Percentiles rank a stretch among this genome's conserved stretches.
phyloP scores from a whole-genome alignment of 192 early-diverging fungal genomes.

The Coemansia sp. region DNA sequence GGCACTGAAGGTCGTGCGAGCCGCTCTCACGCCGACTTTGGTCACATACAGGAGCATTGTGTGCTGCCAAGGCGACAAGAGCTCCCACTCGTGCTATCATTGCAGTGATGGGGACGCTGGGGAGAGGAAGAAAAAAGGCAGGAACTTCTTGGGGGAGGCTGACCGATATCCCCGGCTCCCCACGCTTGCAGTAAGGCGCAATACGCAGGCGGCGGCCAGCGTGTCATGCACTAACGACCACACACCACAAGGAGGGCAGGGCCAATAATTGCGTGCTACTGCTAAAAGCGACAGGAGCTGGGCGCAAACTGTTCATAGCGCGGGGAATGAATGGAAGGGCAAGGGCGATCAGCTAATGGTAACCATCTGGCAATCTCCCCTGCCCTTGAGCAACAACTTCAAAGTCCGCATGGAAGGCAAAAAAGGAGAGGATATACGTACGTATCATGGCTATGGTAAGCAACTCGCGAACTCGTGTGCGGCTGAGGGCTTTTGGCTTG shows the following conservation, averaged over 20 bases:
- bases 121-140: not conserved
- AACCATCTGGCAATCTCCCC: conserved; percentile 3
- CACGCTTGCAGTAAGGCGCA: conserved; percentile 20
- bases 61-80: not conserved
- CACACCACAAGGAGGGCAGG: not conserved
- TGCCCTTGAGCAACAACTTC: not conserved
- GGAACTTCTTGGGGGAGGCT: conserved; percentile 12
- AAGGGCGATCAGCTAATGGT: conserved; percentile 1
- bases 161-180: not conserved
- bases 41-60: not conserved
- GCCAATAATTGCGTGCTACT: conserved; percentile 10
- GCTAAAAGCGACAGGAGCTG: not conserved
- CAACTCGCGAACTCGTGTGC: conserved; percentile 42
- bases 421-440: conserved; percentile 26
- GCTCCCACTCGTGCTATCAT: not conserved
- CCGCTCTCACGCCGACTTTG: conserved; percentile 5
- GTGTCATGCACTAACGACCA: not conserved
- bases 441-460: conserved; percentile 48
- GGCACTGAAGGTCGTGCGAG: not conserved
- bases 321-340: not conserved
- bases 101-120: not conserved
- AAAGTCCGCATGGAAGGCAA: not conserved
- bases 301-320: not conserved
- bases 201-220: conserved; percentile 4
- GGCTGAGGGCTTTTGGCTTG: conserved; percentile 46